phyloP scores from a whole-genome alignment of 225 moss, liverwort and hornwort species.

The Pseudoscleropodium purum region DNA sequence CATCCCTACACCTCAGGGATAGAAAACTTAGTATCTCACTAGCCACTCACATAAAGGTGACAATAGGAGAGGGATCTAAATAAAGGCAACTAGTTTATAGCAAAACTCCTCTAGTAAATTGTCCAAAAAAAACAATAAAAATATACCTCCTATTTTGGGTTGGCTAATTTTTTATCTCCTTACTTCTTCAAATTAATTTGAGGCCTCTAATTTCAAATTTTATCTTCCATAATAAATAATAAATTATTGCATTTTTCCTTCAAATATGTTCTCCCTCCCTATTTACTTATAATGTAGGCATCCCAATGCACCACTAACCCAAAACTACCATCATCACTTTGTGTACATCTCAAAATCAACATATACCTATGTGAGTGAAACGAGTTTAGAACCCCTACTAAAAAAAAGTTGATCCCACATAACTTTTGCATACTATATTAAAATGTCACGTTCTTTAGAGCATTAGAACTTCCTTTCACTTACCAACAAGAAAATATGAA shows the following conservation, averaged over 20 bases:
- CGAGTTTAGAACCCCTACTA: fast-evolving
- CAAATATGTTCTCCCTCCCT: fast-evolving
- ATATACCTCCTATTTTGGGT: too few relatives aligned
- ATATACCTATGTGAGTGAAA: fast-evolving
- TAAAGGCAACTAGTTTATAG: neutral
- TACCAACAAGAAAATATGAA: neutral
- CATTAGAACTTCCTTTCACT: fast-evolving
- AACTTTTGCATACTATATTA: neutral
- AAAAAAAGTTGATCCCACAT: too few relatives aligned
- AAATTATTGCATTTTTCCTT: fast-evolving
- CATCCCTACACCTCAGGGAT: neutral
- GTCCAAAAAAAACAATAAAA: neutral
- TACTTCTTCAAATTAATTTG: neutral
- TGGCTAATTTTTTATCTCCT: neutral
- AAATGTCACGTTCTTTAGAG: fast-evolving
- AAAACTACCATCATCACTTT: neutral
- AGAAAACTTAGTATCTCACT: neutral
- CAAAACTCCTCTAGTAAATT: too few relatives aligned
- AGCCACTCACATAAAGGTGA: fast-evolving
- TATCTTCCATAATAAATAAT: neutral
- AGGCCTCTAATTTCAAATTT: neutral
- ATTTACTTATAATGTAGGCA: fast-evolving
- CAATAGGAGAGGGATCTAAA: too few relatives aligned
- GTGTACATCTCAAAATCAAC: neutral
- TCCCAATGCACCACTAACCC: neutral